These are phyloP conservation scores for Kodamaea kaohsiungensis DNA, from an alignment of 805 yeast genomes.

Conservation along the genomic window DNA sequence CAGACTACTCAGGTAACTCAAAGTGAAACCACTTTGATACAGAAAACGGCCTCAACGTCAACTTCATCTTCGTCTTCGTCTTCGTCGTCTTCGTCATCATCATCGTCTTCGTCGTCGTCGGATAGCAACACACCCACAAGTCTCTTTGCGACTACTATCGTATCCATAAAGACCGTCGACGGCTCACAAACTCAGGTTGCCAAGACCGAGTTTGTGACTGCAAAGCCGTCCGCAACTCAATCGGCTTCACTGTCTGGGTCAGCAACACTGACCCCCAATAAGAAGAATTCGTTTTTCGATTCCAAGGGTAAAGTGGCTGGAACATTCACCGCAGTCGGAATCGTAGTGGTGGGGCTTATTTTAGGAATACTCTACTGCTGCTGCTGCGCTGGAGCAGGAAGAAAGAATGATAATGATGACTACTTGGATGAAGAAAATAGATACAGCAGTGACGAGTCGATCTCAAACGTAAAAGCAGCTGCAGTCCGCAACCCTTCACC, in stretches of 20 bases:
- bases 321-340: conserved; percentile 76
- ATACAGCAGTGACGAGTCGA: conserved; percentile 23
- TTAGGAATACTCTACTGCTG: conserved; percentile 44
- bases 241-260: conserved; percentile 11
- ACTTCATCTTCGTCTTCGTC: conserved; percentile 17
- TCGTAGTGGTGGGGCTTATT: conserved; percentile 52
- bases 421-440: conserved; percentile 43
- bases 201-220: conserved; percentile 25
- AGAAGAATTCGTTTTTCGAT: conserved; percentile 53
- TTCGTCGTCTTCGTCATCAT: conserved; percentile 17
- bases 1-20: conserved; percentile 17
- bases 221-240: conserved; percentile 12
- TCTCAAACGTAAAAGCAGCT: conserved; percentile 6
- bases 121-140: conserved; percentile 14
- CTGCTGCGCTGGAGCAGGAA: conserved; percentile 25
- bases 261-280: conserved; percentile 5
- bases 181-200: conserved; percentile 22
- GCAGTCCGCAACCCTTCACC: conserved; percentile 6
- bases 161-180: conserved; percentile 22
- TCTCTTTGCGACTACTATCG: conserved; percentile 19
- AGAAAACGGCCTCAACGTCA: conserved; percentile 12
- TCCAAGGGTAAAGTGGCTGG: conserved; percentile 82
- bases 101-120: conserved; percentile 18
- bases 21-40: conserved; percentile 9
- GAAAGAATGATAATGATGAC: conserved; percentile 19